Evolutionary conservation across 352 stramenopile genomes (phyloP), one percentile per base, ranked within the genome.

Genomic region (Phytophthora hibernalis): DNA sequence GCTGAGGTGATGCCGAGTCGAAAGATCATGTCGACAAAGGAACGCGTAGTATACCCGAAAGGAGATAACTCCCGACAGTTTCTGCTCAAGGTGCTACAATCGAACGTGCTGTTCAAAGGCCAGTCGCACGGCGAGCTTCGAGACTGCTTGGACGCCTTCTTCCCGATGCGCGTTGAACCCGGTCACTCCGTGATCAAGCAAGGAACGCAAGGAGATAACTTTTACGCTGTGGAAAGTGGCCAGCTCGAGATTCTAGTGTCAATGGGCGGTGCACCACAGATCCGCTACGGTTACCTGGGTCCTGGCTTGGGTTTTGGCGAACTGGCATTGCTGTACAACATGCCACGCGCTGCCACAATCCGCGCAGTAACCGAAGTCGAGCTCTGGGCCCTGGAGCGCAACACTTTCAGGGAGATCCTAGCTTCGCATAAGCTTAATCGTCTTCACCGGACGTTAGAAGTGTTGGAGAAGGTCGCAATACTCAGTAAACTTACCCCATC

Each of bases 281-380:
- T 94, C 53, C 84, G 85, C 18, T 94, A 91, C 56, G 86, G 86
- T 8, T 85, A 80, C 21, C 65, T 94, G 11, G 66, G 66, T 22
- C 50, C 82, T 0, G 84, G 86, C 5, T 73, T 89, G 69, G 86
- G 92, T 5, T 99, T 99, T 79, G 97, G 97, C 26, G 98, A 99
- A 68, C 72, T 99, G 1, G 97, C 97, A 5, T 75, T 99, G 44
- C 83, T 99, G 63, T 99, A 98, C 76, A 98, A 98, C 65, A 91
- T 93, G 75, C 97, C 97, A 9, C 84, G 97, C 51, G 96, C 97
- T 2, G 97, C 97, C 8, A 98, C 96, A 65, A 97, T 97, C 45
- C 81, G 81, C 1, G 76, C 87, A 0, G 71, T 86, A 21, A 82
- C 78, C 0, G 77, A 84, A 16, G 82, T 87, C 0, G 72, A 89